Evolutionary conservation across 371 early-diverging fungal species (phyloP), one percentile per base, ranked within the genome.

Genomic region (Mucor ambiguus): DNA sequence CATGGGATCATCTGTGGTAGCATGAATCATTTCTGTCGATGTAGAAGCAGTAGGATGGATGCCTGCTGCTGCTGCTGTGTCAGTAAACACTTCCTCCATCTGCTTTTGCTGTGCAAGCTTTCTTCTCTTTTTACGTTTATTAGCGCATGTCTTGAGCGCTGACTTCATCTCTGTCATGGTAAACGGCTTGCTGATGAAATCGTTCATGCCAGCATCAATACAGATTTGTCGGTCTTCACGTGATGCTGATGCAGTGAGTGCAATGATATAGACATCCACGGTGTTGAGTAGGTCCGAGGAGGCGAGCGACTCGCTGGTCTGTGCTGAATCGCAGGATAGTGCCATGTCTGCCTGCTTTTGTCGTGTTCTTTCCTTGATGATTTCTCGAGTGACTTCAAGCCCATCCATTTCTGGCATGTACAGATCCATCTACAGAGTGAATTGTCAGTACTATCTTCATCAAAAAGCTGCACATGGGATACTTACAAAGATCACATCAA

Each of bases 201-300:
- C 87, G 28, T 87, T 84, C 87, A 87, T 85, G 8, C 87, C 87
- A 2, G 87, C 85, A 62, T 85, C 84, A 59, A 85, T 84, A 66
- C 87, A 87, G 2, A 83, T 84, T 56, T 87, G 84, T 56, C 85
- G 78, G 68, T 87, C 87, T 32, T 83, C 81, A 18, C 76, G 76
- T 67, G 85, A 84, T 0, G 85, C 87, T 1, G 85, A 87, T 3
- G 87, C 87, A 29, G 87, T 87, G 28, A 87, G 67, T 10, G 87
- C 87, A 72, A 87, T 85, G 35, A 87, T 85, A 64, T 87, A 85
- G 3, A 84, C 74, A 28, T 87, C 83, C n/a, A 64, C 46, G 6
- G 68, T 71, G 43, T 82, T 82, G n/a, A 78, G 33, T 16, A 82
- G 43, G 14, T 6, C 68, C 24, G 24, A 24, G 9, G 33, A 33